These are phyloP conservation scores for Solanum etuberosum DNA, from an alignment of 257 asterid species.

Conservation along the genomic window DNA sequence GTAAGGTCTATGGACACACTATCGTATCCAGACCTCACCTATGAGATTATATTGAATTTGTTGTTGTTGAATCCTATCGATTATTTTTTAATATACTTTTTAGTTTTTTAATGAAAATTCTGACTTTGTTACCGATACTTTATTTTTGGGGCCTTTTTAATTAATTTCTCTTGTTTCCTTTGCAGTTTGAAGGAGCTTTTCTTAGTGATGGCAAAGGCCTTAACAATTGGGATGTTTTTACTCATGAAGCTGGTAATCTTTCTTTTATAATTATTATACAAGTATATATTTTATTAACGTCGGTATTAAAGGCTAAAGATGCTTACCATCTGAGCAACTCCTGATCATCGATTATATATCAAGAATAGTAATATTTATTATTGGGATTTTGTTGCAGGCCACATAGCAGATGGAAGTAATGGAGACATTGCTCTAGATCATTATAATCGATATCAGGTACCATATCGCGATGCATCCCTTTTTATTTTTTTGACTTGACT, in stretches of 20 bases:
- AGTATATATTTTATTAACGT: too few relatives aligned
- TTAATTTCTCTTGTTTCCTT: neutral
- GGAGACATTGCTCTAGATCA: conserved; percentile 39
- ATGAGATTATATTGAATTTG: too few relatives aligned
- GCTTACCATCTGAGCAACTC: too few relatives aligned
- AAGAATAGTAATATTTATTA: neutral
- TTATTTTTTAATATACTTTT: neutral
- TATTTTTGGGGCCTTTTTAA: too few relatives aligned
- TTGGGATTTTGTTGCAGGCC: conserved; percentile 10
- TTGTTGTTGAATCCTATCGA: neutral
- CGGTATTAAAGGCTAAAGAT: neutral
- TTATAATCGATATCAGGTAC: conserved; percentile 31
- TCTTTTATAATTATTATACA: neutral
- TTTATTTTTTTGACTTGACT: neutral
- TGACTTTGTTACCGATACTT: neutral
- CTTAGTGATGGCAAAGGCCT: conserved; percentile 28
- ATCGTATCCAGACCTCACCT: too few relatives aligned
- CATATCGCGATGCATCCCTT: neutral
- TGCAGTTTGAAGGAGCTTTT: conserved; percentile 40
- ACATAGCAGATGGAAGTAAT: conserved; percentile 26
- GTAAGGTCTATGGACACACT: neutral
- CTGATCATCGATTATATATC: too few relatives aligned
- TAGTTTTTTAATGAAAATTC: neutral
- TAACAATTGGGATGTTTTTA: conserved; percentile 31
- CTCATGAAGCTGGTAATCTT: conserved; percentile 17